Conservation (phyloP, 495 filamentous ascomycete genomes). For the Melanomma pulvis-pyrius region DNA sequence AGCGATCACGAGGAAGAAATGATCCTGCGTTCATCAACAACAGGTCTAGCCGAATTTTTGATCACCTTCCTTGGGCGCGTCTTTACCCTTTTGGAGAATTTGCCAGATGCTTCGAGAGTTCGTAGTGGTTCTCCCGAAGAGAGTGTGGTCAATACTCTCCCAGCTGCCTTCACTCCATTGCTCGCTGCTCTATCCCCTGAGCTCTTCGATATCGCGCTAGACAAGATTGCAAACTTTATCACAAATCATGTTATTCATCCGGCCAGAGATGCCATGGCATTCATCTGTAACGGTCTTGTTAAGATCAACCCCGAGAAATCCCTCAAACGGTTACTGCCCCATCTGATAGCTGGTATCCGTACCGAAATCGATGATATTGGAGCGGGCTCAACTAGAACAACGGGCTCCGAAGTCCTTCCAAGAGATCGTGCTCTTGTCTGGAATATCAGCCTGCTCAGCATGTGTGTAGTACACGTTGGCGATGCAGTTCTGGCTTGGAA, state of each 20-base stretch:
- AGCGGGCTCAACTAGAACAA: slow-evolving; percentile 92
- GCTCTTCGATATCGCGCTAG: slow-evolving; percentile 85
- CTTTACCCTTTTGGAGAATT: slow-evolving; percentile 92
- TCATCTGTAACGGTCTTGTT: slow-evolving; percentile 93
- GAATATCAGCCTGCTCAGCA: slow-evolving; percentile 96
- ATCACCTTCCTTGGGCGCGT: slow-evolving; percentile 88
- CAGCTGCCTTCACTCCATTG: slow-evolving; percentile 86
- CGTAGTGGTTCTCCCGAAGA: slow-evolving; percentile 93
- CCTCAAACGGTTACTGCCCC: slow-evolving; percentile 83
- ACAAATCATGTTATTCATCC: slow-evolving; percentile 95
- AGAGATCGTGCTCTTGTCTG: slow-evolving; percentile 91
- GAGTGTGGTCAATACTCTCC: slow-evolving; percentile 93
- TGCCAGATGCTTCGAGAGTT: slow-evolving; percentile 84
- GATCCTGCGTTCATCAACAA: slow-evolving; percentile 94
- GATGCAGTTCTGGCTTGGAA: slow-evolving; percentile 84
- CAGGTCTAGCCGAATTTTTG: slow-evolving; percentile 89
- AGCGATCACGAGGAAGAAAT: slow-evolving; percentile 83
- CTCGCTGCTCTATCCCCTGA: slow-evolving; percentile 91
- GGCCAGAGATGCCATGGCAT: slow-evolving; percentile 96
- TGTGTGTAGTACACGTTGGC: slow-evolving; percentile 97
- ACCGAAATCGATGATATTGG: slow-evolving; percentile 97
- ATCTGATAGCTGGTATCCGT: slow-evolving; percentile 86
- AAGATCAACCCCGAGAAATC: slow-evolving; percentile 93
- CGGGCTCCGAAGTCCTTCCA: slow-evolving; percentile 89
- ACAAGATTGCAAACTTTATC: slow-evolving; percentile 92